Conservation (phyloP, 2,329 filamentous ascomycete genomes). For the Fusarium musae region DNA sequence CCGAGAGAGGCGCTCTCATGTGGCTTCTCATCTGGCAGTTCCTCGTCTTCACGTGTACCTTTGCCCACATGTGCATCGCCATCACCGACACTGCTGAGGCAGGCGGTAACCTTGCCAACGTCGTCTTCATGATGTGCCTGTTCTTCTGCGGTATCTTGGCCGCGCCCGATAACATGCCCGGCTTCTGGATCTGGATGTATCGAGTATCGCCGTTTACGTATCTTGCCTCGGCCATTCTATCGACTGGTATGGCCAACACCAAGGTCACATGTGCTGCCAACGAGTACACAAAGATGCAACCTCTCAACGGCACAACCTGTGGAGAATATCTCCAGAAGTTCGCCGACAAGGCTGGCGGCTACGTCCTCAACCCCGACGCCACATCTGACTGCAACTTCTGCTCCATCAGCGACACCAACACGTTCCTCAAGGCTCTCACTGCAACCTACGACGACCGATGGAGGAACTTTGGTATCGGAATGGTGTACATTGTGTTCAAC, state of each 20-base stretch:
- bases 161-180: conserved; percentile 65
- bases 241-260: conserved; percentile 44
- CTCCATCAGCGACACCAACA: conserved; percentile 53
- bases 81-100: conserved; percentile 72
- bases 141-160: conserved; percentile 75
- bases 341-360: conserved; percentile 58
- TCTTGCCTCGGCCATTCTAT: conserved; percentile 42
- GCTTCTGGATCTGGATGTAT: conserved; percentile 82
- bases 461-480: conserved; percentile 68
- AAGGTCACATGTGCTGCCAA: conserved; percentile 65
- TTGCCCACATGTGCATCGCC: conserved; percentile 72
- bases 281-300: conserved; percentile 73
- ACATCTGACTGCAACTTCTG: conserved; percentile 61
- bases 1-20: conserved; percentile 72
- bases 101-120: conserved; percentile 73
- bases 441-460: conserved; percentile 63
- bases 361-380: conserved; percentile 63
- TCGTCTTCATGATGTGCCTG: conserved; percentile 72
- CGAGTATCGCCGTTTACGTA: conserved; percentile 68
- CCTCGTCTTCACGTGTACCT: conserved; percentile 75
- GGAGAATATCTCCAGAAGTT: conserved; percentile 63
- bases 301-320: conserved; percentile 65
- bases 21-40: conserved; percentile 74
- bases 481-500: conserved; percentile 65
- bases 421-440: conserved; percentile 53